A percentile compares a stretch with the other conserved stretches of the same genome.
Evolutionary conservation across 1,139 yeast genomes (phyloP).

Genomic region (Suhomyces atakaporum): DNA sequence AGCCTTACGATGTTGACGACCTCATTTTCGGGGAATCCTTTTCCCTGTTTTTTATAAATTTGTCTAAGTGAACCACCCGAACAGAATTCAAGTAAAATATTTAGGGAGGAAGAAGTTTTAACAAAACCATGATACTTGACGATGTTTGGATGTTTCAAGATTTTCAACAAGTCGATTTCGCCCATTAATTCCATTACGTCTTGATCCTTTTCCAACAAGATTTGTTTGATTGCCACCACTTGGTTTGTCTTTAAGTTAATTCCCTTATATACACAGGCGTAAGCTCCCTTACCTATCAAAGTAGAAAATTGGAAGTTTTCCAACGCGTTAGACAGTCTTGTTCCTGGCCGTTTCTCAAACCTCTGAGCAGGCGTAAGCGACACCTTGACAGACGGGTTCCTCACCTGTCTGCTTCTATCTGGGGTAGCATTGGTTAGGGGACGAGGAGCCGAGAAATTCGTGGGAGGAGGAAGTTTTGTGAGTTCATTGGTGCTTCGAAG

Average conservation of each 20-base stretch:
- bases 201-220: slow-evolving; percentile 54
- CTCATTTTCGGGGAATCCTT: slow-evolving; percentile 59
- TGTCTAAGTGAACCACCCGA: slow-evolving; percentile 83
- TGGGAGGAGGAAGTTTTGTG: background rate
- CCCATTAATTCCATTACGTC: slow-evolving; percentile 60
- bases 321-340: slow-evolving; percentile 44
- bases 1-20: slow-evolving; percentile 65
- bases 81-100: slow-evolving; percentile 75
- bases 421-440: slow-evolving; percentile 10
- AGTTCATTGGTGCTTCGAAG: slow-evolving; percentile 14
- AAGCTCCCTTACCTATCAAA: slow-evolving; percentile 76
- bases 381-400: slow-evolving; percentile 42
- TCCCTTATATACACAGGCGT: slow-evolving; percentile 73
- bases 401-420: slow-evolving; percentile 19
- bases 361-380: slow-evolving; percentile 59
- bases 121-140: slow-evolving; percentile 91
- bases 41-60: slow-evolving; percentile 57
- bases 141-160: slow-evolving; percentile 79
- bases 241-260: slow-evolving; percentile 64
- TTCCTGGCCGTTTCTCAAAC: slow-evolving; percentile 43
- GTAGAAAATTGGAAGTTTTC: slow-evolving; percentile 61
- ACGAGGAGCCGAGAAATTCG: slow-evolving; percentile 1
- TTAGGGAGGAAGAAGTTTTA: slow-evolving; percentile 63
- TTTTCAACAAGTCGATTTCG: slow-evolving; percentile 84
- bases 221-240: slow-evolving; percentile 84